Evolutionary conservation across 306 rosid genomes (phyloP), one percentile per base, ranked within the genome.

Genomic region (Cucumis cinereus): DNA sequence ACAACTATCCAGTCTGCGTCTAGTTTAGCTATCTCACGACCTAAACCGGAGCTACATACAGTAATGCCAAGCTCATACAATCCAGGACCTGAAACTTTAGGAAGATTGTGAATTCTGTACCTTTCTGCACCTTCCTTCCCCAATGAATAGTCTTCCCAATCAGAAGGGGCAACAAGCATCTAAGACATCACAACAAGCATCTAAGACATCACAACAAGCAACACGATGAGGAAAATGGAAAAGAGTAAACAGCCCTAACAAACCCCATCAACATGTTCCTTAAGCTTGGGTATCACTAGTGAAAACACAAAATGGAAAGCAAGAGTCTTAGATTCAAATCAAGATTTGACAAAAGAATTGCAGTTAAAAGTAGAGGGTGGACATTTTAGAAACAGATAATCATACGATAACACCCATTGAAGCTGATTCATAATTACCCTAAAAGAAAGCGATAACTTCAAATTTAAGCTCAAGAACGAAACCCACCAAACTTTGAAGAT

Each of bases 31-130:
- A 85, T 78, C 45, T 80, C 57, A 77, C 96, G 96, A 72, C 93
- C 91, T 40, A 79, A 75, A 52, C 80, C 78, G 4, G 78, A 38
- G 4, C 26, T 81, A 43, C 77, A 71, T 47, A 80, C 83, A 33
- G 85, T 89, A 11, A 89, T 77, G 58, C 90, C 98, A 20, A 93
- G 96, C 55, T 93, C 98, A 77, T 93, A 93, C 22, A 90, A 84
- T 73, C 97, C 98, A 4, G 98, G 81, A 58, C 84, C 77, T 1
- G 84, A 83, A 53, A 60, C 60, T 23, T 69, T 57, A 0, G 96
- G 97, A 7, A 91, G 91, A 58, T 89, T 93, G 16, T 88, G 91
- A 22, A 86, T 83, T 75, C 97, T 89, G 79, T 91, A 93, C 20
- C 86, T 85, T 50, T 77, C 77, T 47, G 88, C 92, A 60, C 90